Evolutionary conservation across 2,329 filamentous ascomycete species (phyloP), one percentile per base, ranked within the genome.

Genomic region (Hymenoscyphus occultus): DNA sequence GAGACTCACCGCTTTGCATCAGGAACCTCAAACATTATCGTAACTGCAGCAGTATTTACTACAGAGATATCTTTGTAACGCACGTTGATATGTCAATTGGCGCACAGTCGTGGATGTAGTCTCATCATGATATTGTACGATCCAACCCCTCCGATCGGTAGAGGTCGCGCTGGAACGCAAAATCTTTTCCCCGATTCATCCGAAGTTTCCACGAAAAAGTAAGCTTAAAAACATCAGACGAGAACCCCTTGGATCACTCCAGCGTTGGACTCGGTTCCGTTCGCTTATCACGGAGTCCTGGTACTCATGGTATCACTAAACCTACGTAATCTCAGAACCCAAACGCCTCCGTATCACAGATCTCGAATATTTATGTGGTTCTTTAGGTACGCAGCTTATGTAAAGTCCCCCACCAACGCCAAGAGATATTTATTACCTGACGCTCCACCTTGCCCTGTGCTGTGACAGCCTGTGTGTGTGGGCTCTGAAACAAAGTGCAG

Each of bases 1-100:
- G 14, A 16, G 14, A 67, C 77, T 66, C 74, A 84, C 83, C 82
- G 78, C 73, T 84, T 85, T 59, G 82, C 81, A 64, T 83, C 78
- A 40, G 83, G 82, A 9, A 84, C 63, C 51, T 82, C 80, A 69
- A 84, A 84, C 82, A 85, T 85, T 66, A 40, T 71, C 48, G n/a
- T 28, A 28, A 28, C 13, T 12, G 12, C n/a, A 14, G 19, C 22
- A 13, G 12, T 14, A 54, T 51, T 10, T 10, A 12, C 45, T 12
- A 12, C 22, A 3, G 1, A 3, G 9, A 3, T 22, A 7, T 28
- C 16, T 10, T 10, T 1, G 9, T 48, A 19, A 1, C 2, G 22
- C 22, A 10, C 35, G 48, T 28, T 22, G 19, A 54, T 6, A 22
- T 3, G 19, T 28, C 48, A 54, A 54, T 54, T 14, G 7, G 19